Percentiles rank a stretch among this genome's conserved stretches.
Evolutionary conservation across 441 rosid species (phyloP).

Genomic region (Pelargonium fulgidum): DNA sequence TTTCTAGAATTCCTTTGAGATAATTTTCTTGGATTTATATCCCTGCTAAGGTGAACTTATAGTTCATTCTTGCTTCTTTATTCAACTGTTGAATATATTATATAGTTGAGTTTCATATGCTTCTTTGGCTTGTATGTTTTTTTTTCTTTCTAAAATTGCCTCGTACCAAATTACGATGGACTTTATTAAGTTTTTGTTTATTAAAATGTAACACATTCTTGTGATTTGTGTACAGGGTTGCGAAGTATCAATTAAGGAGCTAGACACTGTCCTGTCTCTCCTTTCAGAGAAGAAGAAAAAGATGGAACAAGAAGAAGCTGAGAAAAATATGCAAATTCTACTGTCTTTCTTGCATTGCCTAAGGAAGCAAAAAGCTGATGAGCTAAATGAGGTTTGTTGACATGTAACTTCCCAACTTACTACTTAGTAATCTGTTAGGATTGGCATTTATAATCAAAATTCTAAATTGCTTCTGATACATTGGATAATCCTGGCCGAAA

Average conservation of each 20-base stretch:
- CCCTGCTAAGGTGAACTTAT: not conserved
- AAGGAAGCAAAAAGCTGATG: conserved; percentile 85
- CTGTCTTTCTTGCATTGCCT: conserved; percentile 81
- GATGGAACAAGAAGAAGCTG: conserved; percentile 98
- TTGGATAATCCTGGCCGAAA: not conserved
- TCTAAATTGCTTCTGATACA: not conserved
- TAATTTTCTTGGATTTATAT: not conserved
- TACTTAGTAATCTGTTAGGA: not conserved
- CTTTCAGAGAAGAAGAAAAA: conserved; percentile 90
- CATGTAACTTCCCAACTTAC: conserved; percentile 10
- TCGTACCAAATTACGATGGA: not conserved
- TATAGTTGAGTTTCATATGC: not conserved
- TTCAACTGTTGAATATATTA: not conserved
- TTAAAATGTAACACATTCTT: conserved; percentile 25
- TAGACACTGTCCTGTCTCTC: conserved; percentile 60
- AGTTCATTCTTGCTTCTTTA: not conserved
- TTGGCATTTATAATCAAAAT: not conserved
- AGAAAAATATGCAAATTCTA: conserved; percentile 96
- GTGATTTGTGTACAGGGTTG: conserved; percentile 70
- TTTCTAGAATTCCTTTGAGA: not conserved
- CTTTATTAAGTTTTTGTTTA: not conserved
- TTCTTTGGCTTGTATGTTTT: not conserved
- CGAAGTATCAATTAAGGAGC: conserved; percentile 80
- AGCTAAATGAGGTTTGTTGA: conserved; percentile 68
- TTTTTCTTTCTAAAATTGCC: not conserved